Conservation (phyloP, 768 basidiomycete genomes). For the Mycena rosella region DNA sequence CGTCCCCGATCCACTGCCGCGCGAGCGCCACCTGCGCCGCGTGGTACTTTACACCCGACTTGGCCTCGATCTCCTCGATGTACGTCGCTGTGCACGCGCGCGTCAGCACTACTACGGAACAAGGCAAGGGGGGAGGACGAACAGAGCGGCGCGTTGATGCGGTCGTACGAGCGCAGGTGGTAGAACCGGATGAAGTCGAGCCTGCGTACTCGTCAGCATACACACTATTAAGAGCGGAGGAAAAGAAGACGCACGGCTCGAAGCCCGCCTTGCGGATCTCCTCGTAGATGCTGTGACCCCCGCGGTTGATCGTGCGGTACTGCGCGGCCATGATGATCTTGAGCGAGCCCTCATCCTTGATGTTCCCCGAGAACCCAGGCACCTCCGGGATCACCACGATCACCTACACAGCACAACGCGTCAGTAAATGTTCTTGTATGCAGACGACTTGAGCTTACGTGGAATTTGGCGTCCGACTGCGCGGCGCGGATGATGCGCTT, state of each 20-base stretch:
- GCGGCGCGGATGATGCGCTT: conserved; percentile 91
- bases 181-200: conserved; percentile 91
- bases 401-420: conserved; percentile 68
- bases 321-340: conserved; percentile 92
- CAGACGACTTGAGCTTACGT: too few species aligned
- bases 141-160: conserved; percentile 85
- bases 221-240: not conserved
- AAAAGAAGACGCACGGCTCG: conserved; percentile 73
- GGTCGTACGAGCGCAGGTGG: conserved; percentile 92
- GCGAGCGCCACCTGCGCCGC: conserved; percentile 90
- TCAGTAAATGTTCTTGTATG: not conserved
- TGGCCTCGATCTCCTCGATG: conserved; percentile 78
- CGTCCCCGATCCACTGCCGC: conserved; percentile 74
- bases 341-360: conserved; percentile 72
- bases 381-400: conserved; percentile 91
- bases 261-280: conserved; percentile 80
- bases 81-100: conserved; percentile 48
- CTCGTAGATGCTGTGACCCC: conserved; percentile 89
- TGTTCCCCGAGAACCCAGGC: conserved; percentile 89
- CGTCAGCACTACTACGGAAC: not conserved
- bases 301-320: conserved; percentile 91
- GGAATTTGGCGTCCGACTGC: conserved; percentile 77
- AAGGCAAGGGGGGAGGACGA: conserved; percentile 36
- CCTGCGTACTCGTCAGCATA: conserved; percentile 50
- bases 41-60: conserved; percentile 84